Base-by-base conservation (phyloP, 2,329 filamentous ascomycete genomes). In the Alternaria rosae region DNA sequence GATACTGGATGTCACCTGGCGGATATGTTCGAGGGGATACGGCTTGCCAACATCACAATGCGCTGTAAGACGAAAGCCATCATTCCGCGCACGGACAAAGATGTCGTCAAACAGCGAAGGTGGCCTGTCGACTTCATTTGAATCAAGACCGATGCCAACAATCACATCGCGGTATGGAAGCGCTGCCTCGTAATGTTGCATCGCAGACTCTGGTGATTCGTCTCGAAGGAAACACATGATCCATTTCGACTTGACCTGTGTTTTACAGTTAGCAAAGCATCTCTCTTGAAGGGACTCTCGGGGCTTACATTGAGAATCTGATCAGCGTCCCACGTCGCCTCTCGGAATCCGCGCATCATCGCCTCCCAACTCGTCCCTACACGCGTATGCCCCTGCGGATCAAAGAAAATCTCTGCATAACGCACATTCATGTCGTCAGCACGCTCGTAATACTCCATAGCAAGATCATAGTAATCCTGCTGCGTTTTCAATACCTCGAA, bases 31-130 rank as follows among this genome's bases (percentile, higher is more conserved):
- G 28, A 80, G 78, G 0, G 81, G 81, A 64, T 85, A 82, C 54
- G 82, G 79, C 65, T 84, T 82, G 47, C 83, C 84, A 47, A 86
- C 82, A 59, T 86, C 84, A 69, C 83, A 85, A 59, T 86, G 85
- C 67, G 81, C 81, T 3, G 84, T 86, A 13, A 83, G 70, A 26
- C 81, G 79, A 55, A 84, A 77, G 0, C 82, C 82, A 51, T 84
- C 82, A 3, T 83, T 83, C 2, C 82, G 8, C 3, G 51, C 51
- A 1, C 38, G 1, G 0, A 8, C 0, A 1, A 54, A 43, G 12
- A 54, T 11, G 6, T 23, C 35, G 15, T 54, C 51, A n/a, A 43
- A 54, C 3, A 54, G 21, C 7, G 2, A 10, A 3, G 51, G 5
- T 3, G 51, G 51, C 7, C 51, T 76, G 50, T 82, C 75, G 45